These are phyloP conservation scores for Quercus aquifolioides DNA, from an alignment of 306 rosid species.

Conservation along the genomic window DNA sequence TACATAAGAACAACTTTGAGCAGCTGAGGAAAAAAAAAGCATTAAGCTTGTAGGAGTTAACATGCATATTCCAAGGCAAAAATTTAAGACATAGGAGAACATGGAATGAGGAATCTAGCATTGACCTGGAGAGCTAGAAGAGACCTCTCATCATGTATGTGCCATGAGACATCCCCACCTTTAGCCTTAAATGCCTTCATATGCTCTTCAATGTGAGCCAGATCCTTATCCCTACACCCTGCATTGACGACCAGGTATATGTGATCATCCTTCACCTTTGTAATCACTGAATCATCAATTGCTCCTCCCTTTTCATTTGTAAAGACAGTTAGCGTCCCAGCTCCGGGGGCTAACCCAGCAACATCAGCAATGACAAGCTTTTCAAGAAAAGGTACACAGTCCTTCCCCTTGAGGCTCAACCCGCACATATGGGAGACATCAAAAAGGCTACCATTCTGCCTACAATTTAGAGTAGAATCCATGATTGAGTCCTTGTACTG, in stretches of 20 bases:
- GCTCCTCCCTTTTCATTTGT: slow-evolving; percentile 96
- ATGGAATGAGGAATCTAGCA: slow-evolving; percentile 1
- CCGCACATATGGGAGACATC: slow-evolving; percentile 95
- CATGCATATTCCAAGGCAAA: neutral
- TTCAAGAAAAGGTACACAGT: slow-evolving; percentile 65
- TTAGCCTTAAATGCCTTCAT: slow-evolving; percentile 94
- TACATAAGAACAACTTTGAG: neutral
- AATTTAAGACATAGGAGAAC: slow-evolving; percentile 9
- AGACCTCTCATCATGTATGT: slow-evolving; percentile 93
- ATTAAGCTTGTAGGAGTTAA: slow-evolving; percentile 11
- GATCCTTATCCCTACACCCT: slow-evolving; percentile 92
- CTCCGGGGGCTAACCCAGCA: slow-evolving; percentile 70
- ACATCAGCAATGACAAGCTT: slow-evolving; percentile 91
- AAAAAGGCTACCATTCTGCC: slow-evolving; percentile 79
- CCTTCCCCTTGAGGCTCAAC: slow-evolving; percentile 89
- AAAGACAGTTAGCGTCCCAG: slow-evolving; percentile 79
- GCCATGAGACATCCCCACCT: slow-evolving; percentile 98
- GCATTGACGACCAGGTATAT: slow-evolving; percentile 92
- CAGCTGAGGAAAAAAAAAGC: neutral
- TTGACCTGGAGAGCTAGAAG: slow-evolving; percentile 88
- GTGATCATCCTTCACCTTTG: slow-evolving; percentile 80
- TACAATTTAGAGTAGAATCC: slow-evolving; percentile 81
- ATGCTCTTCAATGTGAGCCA: slow-evolving; percentile 90
- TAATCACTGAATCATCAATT: slow-evolving; percentile 87
- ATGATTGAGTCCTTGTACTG: slow-evolving; percentile 95